These are phyloP conservation scores for Colletotrichum melonis DNA, from an alignment of 2,329 filamentous ascomycete species.

Conservation along the genomic window DNA sequence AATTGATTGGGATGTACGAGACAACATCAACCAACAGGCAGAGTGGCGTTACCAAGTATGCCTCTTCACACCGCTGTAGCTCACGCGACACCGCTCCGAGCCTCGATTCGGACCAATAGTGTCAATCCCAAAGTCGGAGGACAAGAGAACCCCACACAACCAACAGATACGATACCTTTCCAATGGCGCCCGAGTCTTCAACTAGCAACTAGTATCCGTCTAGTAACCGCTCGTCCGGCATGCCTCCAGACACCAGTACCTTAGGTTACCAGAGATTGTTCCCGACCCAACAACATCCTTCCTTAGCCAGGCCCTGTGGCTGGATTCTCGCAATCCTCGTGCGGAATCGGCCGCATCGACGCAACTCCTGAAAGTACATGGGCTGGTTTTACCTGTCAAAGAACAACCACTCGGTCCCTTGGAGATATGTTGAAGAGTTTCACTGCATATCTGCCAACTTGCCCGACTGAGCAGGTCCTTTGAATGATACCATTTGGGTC, in stretches of 20 bases:
- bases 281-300: not conserved
- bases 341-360: not conserved
- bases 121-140: not conserved
- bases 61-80: constrained; percentile 27
- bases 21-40: not conserved
- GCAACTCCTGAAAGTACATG: not conserved
- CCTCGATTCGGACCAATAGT: not conserved
- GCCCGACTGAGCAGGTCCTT: constrained; percentile 29
- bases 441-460: constrained; percentile 29
- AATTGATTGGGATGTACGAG: not conserved
- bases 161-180: not conserved
- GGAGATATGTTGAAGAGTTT: constrained; percentile 20
- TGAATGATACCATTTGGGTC: constrained; percentile 5
- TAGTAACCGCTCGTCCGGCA: not conserved
- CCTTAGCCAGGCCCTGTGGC: not conserved
- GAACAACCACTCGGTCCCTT: not conserved
- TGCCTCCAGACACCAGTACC: not conserved
- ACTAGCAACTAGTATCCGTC: not conserved
- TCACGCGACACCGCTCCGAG: constrained; percentile 27
- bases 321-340: not conserved
- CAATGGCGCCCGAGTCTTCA: not conserved
- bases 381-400: not conserved
- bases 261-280: not conserved
- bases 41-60: not conserved
- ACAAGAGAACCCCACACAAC: constrained; percentile 14